Conservation (phyloP, 305 asterid genomes). For the Plantago lanceolata region DNA sequence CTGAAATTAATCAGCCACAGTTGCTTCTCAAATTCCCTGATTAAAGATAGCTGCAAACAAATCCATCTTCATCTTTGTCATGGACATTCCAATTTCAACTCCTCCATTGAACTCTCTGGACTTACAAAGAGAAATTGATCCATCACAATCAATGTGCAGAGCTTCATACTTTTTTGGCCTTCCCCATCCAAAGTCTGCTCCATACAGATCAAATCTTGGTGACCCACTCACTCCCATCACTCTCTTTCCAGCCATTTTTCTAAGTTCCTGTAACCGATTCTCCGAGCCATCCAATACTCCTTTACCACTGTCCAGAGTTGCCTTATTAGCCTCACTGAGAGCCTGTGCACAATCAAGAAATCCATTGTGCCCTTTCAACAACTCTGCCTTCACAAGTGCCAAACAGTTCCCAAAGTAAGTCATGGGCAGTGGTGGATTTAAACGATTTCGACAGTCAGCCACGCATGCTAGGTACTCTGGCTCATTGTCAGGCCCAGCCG, state of each 20-base stretch:
- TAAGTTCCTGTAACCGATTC: not conserved
- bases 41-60: constrained; percentile 27
- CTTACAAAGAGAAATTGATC: constrained; percentile 15
- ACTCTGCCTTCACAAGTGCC: constrained; percentile 6
- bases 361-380: constrained; percentile 23
- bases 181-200: constrained; percentile 23
- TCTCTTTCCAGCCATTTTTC: not conserved
- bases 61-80: constrained; percentile 25
- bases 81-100: constrained; percentile 27
- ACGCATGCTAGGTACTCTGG: constrained; percentile 5
- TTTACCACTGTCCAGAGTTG: constrained; percentile 17
- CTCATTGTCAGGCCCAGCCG: not conserved
- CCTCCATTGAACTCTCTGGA: constrained; percentile 15
- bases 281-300: not conserved
- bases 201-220: constrained; percentile 14
- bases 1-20: too few relatives aligned
- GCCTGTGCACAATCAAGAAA: constrained; percentile 18
- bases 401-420: constrained; percentile 31
- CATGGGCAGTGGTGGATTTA: constrained; percentile 21
- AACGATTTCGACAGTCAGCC: constrained; percentile 20
- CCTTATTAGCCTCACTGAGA: constrained; percentile 18
- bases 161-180: constrained; percentile 12
- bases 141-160: constrained; percentile 20
- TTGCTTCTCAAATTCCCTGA: not conserved
- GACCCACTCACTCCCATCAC: not conserved